Evolutionary conservation across 352 stramenopile genomes (phyloP), one percentile per base, ranked within the genome.

Genomic region (Phytophthora melonis): DNA sequence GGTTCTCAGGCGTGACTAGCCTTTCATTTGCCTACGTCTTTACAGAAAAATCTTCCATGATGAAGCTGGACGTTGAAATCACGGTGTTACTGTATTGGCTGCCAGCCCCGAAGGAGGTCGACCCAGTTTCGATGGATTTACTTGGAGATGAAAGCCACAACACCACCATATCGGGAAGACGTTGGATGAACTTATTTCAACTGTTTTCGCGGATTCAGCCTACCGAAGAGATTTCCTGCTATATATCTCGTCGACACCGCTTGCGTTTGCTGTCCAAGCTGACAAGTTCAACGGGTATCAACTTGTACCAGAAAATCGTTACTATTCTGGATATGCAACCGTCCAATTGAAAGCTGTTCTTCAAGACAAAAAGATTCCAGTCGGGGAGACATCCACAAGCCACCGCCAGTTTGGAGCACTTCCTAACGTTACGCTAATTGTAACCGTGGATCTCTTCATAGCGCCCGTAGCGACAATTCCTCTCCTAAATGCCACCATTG

Each of bases 281-380:
- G 25, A 50, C 7, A 60, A 45, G 8, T 43, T 57, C 1, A 63
- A 63, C 6, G 32, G 16, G 18, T 75, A 67, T 49, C 45, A 75
- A 36, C 54, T 75, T 63, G 68, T 71, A 50, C 55, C 68, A 41
- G 23, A 41, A 21, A 70, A 76, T 52, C 55, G 8, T 3, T 63
- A 73, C 53, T 83, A 77, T 14, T 83, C 72, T 19, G 77, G 77
- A 13, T 68, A 63, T n/a, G 77, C 66, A 13, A 75, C n/a, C 1
- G 10, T 83, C 1, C 56, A 21, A 8, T 39, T 80, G 4, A 78
- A 72, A 68, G 63, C 70, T 21, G 36, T 83, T 59, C 47, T 80
- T 5, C 39, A 67, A n/a, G 77, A 71, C 11, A 54, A 34, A 30
- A 64, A 32, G 13, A 64, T 68, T 25, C 56, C 69, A 8, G 27